These are phyloP conservation scores for Hypomyces perniciosus DNA, from an alignment of 2,329 filamentous ascomycete genomes.

Conservation along the genomic window DNA sequence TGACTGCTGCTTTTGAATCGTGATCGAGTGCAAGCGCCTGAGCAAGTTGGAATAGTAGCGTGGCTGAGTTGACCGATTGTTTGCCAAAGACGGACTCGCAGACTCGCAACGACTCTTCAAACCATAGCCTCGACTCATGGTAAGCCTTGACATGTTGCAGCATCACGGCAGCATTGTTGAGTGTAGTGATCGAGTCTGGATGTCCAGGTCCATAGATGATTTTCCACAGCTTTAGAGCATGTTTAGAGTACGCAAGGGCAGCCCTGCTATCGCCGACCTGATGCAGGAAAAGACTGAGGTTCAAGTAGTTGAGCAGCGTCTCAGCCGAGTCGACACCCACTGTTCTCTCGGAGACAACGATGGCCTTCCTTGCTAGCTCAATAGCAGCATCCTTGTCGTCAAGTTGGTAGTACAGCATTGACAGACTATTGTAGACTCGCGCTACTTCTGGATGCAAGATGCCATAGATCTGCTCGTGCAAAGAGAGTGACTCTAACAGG, in stretches of 20 bases:
- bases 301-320: constrained; percentile 91
- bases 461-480: constrained; percentile 98
- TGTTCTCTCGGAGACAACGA: constrained; percentile 92
- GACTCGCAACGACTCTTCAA: constrained; percentile 83
- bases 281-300: constrained; percentile 90
- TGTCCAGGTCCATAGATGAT: constrained; percentile 90
- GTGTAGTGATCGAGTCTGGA: constrained; percentile 95
- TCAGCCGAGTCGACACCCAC: constrained; percentile 90
- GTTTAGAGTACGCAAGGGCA: constrained; percentile 83
- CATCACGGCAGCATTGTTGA: constrained; percentile 99
- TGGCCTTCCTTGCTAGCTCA: constrained; percentile 91
- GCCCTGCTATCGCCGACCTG: constrained; percentile 82
- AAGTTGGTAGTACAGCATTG: constrained; percentile 94
- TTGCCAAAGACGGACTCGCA: constrained; percentile 88
- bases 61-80: constrained; percentile 87
- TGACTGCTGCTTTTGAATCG: constrained; percentile 85
- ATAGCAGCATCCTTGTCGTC: constrained; percentile 96
- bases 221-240: constrained; percentile 94
- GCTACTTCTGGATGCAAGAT: constrained; percentile 96
- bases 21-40: constrained; percentile 94
- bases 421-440: constrained; percentile 87
- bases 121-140: constrained; percentile 92
- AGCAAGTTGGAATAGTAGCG: constrained; percentile 92
- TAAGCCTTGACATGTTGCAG: constrained; percentile 92
- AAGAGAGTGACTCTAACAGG: constrained; percentile 86